Evolutionary conservation across 2,329 filamentous ascomycete species (phyloP), one percentile per base, ranked within the genome.

Genomic region (Bipolaris victoriae): DNA sequence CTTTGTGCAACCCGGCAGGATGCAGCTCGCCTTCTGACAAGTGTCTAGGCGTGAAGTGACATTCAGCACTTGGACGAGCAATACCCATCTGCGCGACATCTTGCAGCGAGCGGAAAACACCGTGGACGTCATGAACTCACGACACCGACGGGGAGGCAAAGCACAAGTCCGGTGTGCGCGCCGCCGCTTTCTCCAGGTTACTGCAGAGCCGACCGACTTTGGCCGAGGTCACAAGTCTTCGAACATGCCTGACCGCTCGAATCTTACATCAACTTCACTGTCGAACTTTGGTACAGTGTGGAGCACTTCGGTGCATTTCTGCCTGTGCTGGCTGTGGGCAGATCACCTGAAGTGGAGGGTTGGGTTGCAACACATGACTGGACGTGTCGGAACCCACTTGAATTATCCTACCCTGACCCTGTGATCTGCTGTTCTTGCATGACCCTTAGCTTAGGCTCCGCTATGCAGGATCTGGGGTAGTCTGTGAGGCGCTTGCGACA

Each of bases 381-480:
- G 69, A 43, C 53, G 40, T 46, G 44, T 41, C 26, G 35, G 56
- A 51, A 47, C 53, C 49, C 59, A 36, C 44, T 65, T 63, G 66
- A 70, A 69, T 51, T 67, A 69, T 63, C 49, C 43, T 24, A 26
- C 47, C 44, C 50, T 41, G 55, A 44, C 53, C 65, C 64, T 55
- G 61, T 68, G 65, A 68, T 69, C 62, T 64, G 63, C 54, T 52
- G 26, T 58, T 16, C 52, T 60, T 57, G 61, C 60, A 57, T 55
- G 52, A 53, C 49, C 54, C 40, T 59, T 55, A 55, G 56, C 54
- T 52, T 39, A 49, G 46, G 33, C 53, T 35, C 36, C 39, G 33
- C 39, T 49, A 49, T 37, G 26, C 47, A 58, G 51, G 57, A 57
- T 55, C 62, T 55, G 61, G 65, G 55, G 58, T 59, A 64, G 45